Percentiles rank a stretch among this genome's conserved stretches.
Conservation (phyloP, 1,139 yeast genomes). For the Cylindricascospora bacillispora region DNA sequence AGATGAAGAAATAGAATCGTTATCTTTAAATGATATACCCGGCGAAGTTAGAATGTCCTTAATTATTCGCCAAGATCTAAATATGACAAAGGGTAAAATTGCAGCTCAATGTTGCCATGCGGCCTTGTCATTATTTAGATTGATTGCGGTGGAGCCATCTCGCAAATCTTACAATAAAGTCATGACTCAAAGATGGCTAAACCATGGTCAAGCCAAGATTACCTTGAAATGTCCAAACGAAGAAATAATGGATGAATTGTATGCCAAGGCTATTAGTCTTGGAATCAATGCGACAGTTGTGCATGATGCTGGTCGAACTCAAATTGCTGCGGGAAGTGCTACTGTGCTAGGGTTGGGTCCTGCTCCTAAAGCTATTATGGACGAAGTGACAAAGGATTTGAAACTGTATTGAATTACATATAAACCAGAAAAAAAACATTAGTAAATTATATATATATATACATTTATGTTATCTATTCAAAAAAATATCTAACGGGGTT, state of each 20-base stretch:
- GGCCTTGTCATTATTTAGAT: constrained; percentile 77
- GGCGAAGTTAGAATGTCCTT: constrained; percentile 85
- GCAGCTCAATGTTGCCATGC: constrained; percentile 99
- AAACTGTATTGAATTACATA: constrained; percentile 45
- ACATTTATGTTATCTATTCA: constrained; percentile 2
- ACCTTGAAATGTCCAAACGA: constrained; percentile 66
- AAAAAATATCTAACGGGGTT: too few relatives aligned
- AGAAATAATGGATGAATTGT: constrained; percentile 66
- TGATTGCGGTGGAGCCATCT: constrained; percentile 42
- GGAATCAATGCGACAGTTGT: constrained; percentile 72
- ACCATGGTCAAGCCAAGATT: constrained; percentile 87
- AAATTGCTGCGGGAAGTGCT: constrained; percentile 87
- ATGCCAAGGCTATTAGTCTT: constrained; percentile 67
- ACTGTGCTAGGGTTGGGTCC: constrained; percentile 95
- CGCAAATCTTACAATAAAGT: constrained; percentile 43
- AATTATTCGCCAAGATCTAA: constrained; percentile 75
- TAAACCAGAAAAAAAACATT: background rate
- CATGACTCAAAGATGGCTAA: constrained; percentile 67
- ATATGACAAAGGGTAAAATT: constrained; percentile 89
- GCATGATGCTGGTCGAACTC: constrained; percentile 96
- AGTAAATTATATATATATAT: constrained; percentile 1
- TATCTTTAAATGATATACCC: constrained; percentile 44
- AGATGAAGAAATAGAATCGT: constrained; percentile 44
- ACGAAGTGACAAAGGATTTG: constrained; percentile 67
- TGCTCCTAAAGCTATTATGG: constrained; percentile 77